phyloP scores from a whole-genome alignment of 345 rosid genomes.

The Heritiera fomes region DNA sequence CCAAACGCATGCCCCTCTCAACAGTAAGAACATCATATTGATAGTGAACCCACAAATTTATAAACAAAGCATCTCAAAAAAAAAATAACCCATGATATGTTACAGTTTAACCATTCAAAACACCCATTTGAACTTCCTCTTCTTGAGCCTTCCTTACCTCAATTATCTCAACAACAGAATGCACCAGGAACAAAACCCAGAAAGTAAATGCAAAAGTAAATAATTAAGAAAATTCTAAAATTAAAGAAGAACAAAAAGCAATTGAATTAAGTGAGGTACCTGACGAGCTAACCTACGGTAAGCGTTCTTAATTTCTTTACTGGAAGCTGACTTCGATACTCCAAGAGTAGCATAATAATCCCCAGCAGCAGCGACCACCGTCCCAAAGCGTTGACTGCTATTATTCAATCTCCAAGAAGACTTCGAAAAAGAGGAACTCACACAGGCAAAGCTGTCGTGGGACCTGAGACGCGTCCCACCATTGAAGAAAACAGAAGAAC shows the following conservation, averaged over 20 bases:
- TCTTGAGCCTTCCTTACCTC: not conserved
- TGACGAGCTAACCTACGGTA: constrained; percentile 88
- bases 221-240: not conserved
- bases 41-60: not conserved
- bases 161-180: not conserved
- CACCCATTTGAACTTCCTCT: not conserved
- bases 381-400: constrained; percentile 45
- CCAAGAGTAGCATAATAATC: constrained; percentile 93
- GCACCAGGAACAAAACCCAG: not conserved
- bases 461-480: constrained; percentile 53
- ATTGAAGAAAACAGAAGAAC: constrained; percentile 41
- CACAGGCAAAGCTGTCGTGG: constrained; percentile 38
- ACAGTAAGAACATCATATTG: not conserved
- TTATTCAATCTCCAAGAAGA: constrained; percentile 19
- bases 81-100: not conserved
- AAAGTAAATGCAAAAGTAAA: constrained; percentile 6
- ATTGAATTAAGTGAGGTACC: constrained; percentile 39
- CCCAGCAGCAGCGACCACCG: constrained; percentile 58
- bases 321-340: constrained; percentile 68
- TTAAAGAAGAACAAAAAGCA: not conserved
- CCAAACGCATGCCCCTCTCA: not conserved
- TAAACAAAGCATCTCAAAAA: not conserved
- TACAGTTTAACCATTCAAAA: not conserved
- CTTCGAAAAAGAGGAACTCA: constrained; percentile 33
- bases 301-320: constrained; percentile 89